Evolutionary conservation across 768 basidiomycete species (phyloP), one percentile per base, ranked within the genome.

Genomic region (Tricholoma furcatifolium): DNA sequence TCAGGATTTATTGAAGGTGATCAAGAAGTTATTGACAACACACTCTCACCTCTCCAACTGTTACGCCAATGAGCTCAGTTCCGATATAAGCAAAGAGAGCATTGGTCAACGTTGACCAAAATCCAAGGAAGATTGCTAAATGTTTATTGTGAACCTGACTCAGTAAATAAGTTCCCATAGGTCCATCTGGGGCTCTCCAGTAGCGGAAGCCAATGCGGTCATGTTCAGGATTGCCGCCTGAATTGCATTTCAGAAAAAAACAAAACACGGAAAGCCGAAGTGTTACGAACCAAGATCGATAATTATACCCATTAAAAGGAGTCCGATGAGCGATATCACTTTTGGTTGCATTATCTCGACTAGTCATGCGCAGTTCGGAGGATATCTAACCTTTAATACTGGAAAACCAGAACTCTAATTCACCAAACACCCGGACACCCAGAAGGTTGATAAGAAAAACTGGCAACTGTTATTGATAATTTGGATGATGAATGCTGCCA

Each of bases 31-130:
- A 41, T 43, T 23, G 41, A 34, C 23, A 47, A 31, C 6, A 14
- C 20, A 45, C 14, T 46, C 43, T n/a, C 51, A 73, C 72, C 61
- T 78, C 77, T 60, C 77, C 77, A n/a, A 78, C 77, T 34, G 77
- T 77, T 53, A 88, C 82, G 62, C 88, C 88, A 53, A 92, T 83
- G 15, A 89, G 74, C 66, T 92, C 88, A 17, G 88, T 92, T 27
- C 87, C 85, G 53, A 84, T 81, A 64, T 80, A 85, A 12, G 87
- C 84, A 68, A 91, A 90, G 3, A 87, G 72, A 21, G 84, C 87
- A 56, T 85, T 90, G 43, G 81, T 84, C 41, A 89, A 67, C 3
- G 84, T 83, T 14, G 80, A 74, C 81, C 86, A 90, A 64, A 91
- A 86, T 10, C 84, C 86, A 18, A 84, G 73, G 74, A 88, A 87